A percentile compares a stretch with the other conserved stretches of the same genome.
These are phyloP conservation scores for Phycomyces blakesleeanus DNA, from an alignment of 192 early-diverging fungal species.

Conservation along the genomic window DNA sequence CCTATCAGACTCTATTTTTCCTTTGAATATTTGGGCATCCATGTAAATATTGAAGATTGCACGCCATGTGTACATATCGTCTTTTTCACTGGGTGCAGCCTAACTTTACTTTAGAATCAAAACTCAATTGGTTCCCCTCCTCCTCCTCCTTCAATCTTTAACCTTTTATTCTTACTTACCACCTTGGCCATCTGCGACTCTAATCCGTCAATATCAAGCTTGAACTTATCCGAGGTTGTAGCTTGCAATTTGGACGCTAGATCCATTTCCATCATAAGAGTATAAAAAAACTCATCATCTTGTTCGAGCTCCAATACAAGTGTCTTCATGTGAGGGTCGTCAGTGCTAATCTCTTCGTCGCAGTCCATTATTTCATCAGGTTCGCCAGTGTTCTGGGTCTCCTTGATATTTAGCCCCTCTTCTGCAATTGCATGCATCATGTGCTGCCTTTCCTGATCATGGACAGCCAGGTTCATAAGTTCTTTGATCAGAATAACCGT, in stretches of 20 bases:
- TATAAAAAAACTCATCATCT: slow-evolving; percentile 36
- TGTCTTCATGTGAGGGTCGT: neutral
- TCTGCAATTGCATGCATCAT: neutral
- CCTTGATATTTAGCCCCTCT: neutral
- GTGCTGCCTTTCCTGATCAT: neutral
- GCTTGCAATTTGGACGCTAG: slow-evolving; percentile 10
- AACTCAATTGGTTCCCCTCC: slow-evolving; percentile 35
- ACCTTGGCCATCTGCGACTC: slow-evolving; percentile 18
- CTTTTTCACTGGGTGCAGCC: slow-evolving; percentile 39
- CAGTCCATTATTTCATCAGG: slow-evolving; percentile 4
- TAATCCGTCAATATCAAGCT: slow-evolving; percentile 22
- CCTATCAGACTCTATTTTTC: slow-evolving; percentile 56
- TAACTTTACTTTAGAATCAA: slow-evolving; percentile 46
- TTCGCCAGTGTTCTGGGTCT: neutral
- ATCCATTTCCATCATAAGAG: slow-evolving; percentile 24
- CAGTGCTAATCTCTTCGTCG: neutral
- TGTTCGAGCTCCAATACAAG: slow-evolving; percentile 33
- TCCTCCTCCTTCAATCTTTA: no score
- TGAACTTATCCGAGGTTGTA: slow-evolving; percentile 14
- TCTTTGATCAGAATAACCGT: slow-evolving; percentile 2
- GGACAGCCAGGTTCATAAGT: slow-evolving; percentile 6
- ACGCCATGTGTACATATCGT: slow-evolving; percentile 73
- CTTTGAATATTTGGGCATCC: slow-evolving; percentile 67
- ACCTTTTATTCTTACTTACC: slow-evolving; percentile 10
- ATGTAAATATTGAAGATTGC: slow-evolving; percentile 68